Evolutionary conservation across 148 eudicot genomes (phyloP), one percentile per base, ranked within the genome.

Genomic region (Amaranthus hypochondriacus): DNA sequence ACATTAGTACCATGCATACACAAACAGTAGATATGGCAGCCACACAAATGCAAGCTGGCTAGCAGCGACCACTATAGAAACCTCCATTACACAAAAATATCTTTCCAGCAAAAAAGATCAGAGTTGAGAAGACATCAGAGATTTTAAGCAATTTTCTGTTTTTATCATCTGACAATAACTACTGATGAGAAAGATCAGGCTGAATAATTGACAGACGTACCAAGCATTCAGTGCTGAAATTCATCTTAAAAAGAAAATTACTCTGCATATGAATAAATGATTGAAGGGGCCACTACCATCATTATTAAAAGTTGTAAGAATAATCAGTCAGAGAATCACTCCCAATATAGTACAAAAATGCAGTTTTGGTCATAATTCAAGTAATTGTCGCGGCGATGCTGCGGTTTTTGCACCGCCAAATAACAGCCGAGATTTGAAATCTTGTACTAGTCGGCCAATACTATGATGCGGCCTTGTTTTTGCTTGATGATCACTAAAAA

Each of bases 31-130:
- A 65, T 47, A 65, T 48, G 10, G 48, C 4, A 48, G 48, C 69
- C 53, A 65, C 15, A 48, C 9, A 48, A 7, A 58, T 66, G 39
- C 72, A 75, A 8, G 72, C 72, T 49, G 54, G 10, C 72, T 57
- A 56, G n/a, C 48, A 48, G 21, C 58, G 3, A 13, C 57, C 72
- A 58, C 50, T 58, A 58, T 15, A 56, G 1, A 14, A 49, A 46
- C 48, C 51, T 13, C 6, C 15, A 21, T 62, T 43, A 10, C 7
- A 52, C 8, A 28, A 4, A 28, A 4, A 62, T 62, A 11, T 48
- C 55, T 66, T 48, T 55, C 59, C 63, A 52, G 14, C 48, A 61
- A 61, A 62, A 28, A 59, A 21, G 28, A 15, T 12, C 18, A 14
- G 39, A 51, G 9, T 65, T 18, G 15, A 61, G 7, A 56, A 18